phyloP scores from a whole-genome alignment of 2,329 filamentous ascomycete genomes.

The Pestalotiopsis sp. region DNA sequence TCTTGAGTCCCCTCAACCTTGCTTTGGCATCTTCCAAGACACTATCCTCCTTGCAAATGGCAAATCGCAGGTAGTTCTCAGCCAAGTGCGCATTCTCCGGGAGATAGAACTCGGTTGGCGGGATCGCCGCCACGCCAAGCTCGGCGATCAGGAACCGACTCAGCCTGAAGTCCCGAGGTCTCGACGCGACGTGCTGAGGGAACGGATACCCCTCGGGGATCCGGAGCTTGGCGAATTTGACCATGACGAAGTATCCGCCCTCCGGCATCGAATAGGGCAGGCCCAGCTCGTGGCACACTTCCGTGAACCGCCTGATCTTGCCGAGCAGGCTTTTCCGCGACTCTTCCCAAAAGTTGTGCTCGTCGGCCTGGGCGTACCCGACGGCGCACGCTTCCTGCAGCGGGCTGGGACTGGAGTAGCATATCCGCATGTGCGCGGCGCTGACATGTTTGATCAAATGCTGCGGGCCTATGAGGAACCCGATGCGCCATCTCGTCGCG shows the following conservation, averaged over 20 bases:
- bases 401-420: conserved; percentile 1
- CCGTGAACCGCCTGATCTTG: conserved; percentile 3
- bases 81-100: conserved; percentile 1
- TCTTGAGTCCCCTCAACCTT: not conserved
- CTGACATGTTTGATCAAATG: conserved; percentile 1
- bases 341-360: not conserved
- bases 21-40: not conserved
- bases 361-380: not conserved
- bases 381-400: conserved; percentile 1
- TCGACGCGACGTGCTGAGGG: not conserved
- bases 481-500: not conserved
- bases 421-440: conserved; percentile 2
- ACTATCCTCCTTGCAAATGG: not conserved
- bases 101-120: not conserved
- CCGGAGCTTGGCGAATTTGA: not conserved
- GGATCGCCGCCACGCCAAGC: conserved; percentile 2
- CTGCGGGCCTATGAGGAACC: not conserved
- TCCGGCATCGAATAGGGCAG: not conserved
- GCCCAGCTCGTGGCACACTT: conserved; percentile 1
- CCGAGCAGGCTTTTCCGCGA: not conserved
- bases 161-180: not conserved
- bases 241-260: conserved; percentile 5
- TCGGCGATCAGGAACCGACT: not conserved
- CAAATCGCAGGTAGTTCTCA: not conserved
- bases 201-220: not conserved